Evolutionary conservation across 148 eudicot genomes (phyloP).

Genomic region (Vaccinium myrtillus): DNA sequence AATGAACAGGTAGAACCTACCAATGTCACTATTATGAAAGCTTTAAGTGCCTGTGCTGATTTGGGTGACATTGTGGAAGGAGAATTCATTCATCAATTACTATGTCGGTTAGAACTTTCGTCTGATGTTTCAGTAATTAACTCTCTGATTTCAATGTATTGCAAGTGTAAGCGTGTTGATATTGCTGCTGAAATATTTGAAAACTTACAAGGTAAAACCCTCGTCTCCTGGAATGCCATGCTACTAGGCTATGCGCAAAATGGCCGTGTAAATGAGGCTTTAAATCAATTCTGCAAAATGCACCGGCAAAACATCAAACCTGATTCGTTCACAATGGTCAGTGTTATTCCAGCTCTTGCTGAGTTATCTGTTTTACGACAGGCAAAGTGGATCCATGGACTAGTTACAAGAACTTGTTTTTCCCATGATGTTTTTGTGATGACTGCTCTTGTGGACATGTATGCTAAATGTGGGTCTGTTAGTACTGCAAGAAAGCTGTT

Average conservation of each 20-base stretch:
- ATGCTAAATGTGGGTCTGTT: constrained; percentile 84
- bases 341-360: constrained; percentile 81
- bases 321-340: constrained; percentile 82
- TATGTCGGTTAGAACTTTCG: constrained; percentile 37
- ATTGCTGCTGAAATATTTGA: constrained; percentile 55
- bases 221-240: constrained; percentile 92
- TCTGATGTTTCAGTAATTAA: constrained; percentile 62
- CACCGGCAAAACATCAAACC: constrained; percentile 34
- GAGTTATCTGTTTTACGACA: constrained; percentile 66
- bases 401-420: constrained; percentile 52
- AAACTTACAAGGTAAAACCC: constrained; percentile 45
- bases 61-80: constrained; percentile 61
- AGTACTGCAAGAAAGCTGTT: constrained; percentile 72
- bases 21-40: constrained; percentile 71
- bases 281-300: constrained; percentile 53
- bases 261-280: constrained; percentile 52
- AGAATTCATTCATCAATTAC: constrained; percentile 40
- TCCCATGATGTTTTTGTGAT: constrained; percentile 64
- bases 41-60: constrained; percentile 69
- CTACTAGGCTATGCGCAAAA: constrained; percentile 78
- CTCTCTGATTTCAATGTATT: constrained; percentile 85
- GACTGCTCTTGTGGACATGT: constrained; percentile 90
- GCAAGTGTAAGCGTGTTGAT: constrained; percentile 68
- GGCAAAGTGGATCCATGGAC: constrained; percentile 87
- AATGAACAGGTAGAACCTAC: constrained; percentile 65